A percentile compares a stretch with the other conserved stretches of the same genome.
These are phyloP conservation scores for Bathelium albidoporum DNA, from an alignment of 495 filamentous ascomycete genomes.

Conservation along the genomic window DNA sequence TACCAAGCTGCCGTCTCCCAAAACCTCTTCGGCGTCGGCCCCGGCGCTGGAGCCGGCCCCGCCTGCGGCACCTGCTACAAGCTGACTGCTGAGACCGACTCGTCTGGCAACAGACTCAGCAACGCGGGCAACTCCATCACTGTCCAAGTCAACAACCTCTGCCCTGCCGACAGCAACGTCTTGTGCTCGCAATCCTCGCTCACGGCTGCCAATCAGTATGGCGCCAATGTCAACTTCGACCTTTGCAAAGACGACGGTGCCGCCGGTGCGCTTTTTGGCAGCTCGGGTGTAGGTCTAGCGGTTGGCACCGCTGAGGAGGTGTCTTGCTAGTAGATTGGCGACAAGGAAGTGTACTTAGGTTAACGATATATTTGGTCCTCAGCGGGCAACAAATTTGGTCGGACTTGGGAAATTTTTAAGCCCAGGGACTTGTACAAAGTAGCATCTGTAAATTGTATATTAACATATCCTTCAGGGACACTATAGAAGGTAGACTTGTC, in stretches of 20 bases:
- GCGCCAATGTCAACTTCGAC: constrained; percentile 33
- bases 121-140: constrained; percentile 23
- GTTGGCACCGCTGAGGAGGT: constrained; percentile 25
- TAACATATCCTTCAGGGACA: background rate
- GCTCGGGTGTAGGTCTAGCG: constrained; percentile 22
- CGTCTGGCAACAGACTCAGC: constrained; percentile 16
- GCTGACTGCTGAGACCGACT: constrained; percentile 23
- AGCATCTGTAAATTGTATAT: background rate
- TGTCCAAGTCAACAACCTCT: constrained; percentile 31
- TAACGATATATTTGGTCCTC: too few species aligned
- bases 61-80: constrained; percentile 31
- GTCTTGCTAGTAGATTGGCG: constrained; percentile 14
- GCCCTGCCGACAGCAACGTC: constrained; percentile 27
- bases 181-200: constrained; percentile 25
- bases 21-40: constrained; percentile 30
- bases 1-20: constrained; percentile 28
- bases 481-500: background rate
- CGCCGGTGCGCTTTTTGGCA: constrained; percentile 27
- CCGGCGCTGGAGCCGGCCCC: constrained; percentile 27
- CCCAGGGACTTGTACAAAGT: background rate
- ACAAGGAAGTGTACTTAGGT: too few species aligned
- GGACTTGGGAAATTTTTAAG: background rate
- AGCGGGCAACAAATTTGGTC: background rate
- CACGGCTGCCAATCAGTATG: constrained; percentile 25
- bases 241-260: constrained; percentile 31